Evolutionary conservation across 2,329 filamentous ascomycete species (phyloP).

Genomic region (Pseudogymnoascus sp.): DNA sequence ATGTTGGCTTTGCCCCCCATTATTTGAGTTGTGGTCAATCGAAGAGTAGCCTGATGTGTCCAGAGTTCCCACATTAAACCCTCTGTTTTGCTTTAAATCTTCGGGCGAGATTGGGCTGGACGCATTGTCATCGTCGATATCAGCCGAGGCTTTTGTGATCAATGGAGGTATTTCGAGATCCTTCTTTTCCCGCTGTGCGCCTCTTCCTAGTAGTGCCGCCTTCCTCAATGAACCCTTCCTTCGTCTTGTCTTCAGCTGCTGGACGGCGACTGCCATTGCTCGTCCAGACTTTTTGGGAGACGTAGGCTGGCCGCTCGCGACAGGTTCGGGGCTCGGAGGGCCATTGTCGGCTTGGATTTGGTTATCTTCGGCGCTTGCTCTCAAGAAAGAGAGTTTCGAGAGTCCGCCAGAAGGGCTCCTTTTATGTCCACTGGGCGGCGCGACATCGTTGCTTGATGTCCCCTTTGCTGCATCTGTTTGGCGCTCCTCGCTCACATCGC

Average conservation of each 20-base stretch:
- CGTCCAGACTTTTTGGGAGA: slow-evolving; percentile 25
- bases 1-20: not conserved
- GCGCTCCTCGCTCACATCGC: slow-evolving; percentile 7
- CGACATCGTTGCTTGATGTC: not conserved
- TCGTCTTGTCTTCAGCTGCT: slow-evolving; percentile 51
- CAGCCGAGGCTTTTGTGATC: slow-evolving; percentile 29
- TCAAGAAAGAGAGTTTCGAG: slow-evolving; percentile 62
- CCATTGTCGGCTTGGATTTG: slow-evolving; percentile 20
- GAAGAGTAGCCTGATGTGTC: slow-evolving; percentile 30
- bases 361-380: slow-evolving; percentile 37
- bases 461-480: slow-evolving; percentile 4
- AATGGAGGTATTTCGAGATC: slow-evolving; percentile 36
- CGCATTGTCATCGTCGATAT: slow-evolving; percentile 18
- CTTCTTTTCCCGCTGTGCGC: slow-evolving; percentile 52
- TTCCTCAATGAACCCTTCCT: slow-evolving; percentile 82
- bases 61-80: slow-evolving; percentile 41
- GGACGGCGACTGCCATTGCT: slow-evolving; percentile 30
- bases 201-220: slow-evolving; percentile 72
- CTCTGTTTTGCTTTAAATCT: slow-evolving; percentile 17
- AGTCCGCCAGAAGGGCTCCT: slow-evolving; percentile 44
- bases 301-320: slow-evolving; percentile 21
- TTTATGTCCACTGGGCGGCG: slow-evolving; percentile 20
- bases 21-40: not conserved
- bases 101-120: slow-evolving; percentile 23
- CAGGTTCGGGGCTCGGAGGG: slow-evolving; percentile 26